phyloP scores from a whole-genome alignment of 1,284 basidiomycete species.

The Spongiforma sp. region DNA sequence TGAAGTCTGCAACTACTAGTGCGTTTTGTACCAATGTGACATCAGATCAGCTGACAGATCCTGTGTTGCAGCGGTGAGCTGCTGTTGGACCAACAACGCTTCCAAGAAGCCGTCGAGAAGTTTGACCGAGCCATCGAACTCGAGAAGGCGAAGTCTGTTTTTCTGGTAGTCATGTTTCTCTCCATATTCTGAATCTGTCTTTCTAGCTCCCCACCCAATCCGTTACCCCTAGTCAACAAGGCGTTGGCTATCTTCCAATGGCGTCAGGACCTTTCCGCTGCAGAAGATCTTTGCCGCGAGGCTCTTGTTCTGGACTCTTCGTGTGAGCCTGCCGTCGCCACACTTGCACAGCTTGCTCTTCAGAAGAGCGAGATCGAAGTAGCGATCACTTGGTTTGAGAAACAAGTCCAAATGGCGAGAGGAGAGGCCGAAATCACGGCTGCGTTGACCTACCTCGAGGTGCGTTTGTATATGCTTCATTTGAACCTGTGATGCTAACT shows the following conservation, averaged over 20 bases:
- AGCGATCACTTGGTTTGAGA: slow-evolving; percentile 89
- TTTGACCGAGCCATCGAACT: slow-evolving; percentile 95
- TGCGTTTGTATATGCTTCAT: slow-evolving; percentile 37
- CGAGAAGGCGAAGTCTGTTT: slow-evolving; percentile 76
- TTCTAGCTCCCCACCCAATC: slow-evolving; percentile 72
- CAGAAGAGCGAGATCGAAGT: slow-evolving; percentile 92
- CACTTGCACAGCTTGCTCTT: slow-evolving; percentile 91
- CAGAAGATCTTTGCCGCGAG: slow-evolving; percentile 87
- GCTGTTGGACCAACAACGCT: slow-evolving; percentile 91
- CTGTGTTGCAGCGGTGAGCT: slow-evolving; percentile 81
- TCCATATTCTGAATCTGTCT: slow-evolving; percentile 3
- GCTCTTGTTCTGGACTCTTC: slow-evolving; percentile 90
- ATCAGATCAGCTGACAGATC: slow-evolving; percentile 10
- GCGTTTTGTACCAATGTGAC: slow-evolving; percentile 36
- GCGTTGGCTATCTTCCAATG: slow-evolving; percentile 96
- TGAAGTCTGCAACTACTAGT: slow-evolving; percentile 95
- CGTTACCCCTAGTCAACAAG: slow-evolving; percentile 97
- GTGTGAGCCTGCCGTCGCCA: slow-evolving; percentile 97
- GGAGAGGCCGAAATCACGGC: slow-evolving; percentile 92
- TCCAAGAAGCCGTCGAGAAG: slow-evolving; percentile 91
- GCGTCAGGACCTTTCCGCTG: slow-evolving; percentile 88
- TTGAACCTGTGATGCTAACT: slow-evolving; percentile 2
- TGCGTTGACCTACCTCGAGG: slow-evolving; percentile 88
- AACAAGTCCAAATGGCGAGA: slow-evolving; percentile 86
- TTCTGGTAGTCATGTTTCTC: neutral